Evolutionary conservation across 176 grass and related monocot genomes (phyloP).

Genomic region (Canna indica): DNA sequence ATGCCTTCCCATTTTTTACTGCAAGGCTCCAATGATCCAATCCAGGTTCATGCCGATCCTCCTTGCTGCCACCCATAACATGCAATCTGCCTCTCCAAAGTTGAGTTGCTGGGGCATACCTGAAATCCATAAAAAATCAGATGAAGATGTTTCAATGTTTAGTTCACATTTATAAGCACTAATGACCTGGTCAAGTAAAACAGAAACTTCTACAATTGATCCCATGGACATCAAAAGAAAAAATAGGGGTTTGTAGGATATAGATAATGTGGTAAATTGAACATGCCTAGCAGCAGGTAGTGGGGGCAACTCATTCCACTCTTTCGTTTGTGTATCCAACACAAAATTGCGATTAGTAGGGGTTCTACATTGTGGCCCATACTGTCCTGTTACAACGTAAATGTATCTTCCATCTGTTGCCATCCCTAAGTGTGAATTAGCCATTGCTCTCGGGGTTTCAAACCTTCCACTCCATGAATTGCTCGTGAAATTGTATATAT

Average conservation of each 20-base stretch:
- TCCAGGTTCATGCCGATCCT: conserved; percentile 71
- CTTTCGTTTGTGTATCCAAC: conserved; percentile 59
- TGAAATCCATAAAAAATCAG: conserved; percentile 14
- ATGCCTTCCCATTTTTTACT: conserved; percentile 69
- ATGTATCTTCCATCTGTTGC: conserved; percentile 72
- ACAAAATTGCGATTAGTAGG: conserved; percentile 62
- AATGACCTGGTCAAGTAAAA: neutral
- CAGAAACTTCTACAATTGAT: neutral
- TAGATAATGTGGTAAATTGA: neutral
- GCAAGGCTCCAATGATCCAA: conserved; percentile 86
- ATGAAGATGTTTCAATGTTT: neutral
- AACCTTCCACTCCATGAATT: conserved; percentile 64
- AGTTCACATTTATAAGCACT: neutral
- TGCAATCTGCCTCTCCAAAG: conserved; percentile 70
- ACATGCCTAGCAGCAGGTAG: conserved; percentile 64
- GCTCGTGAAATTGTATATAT: conserved; percentile 71
- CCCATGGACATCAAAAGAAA: neutral
- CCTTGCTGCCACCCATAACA: conserved; percentile 92
- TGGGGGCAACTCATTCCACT: conserved; percentile 56
- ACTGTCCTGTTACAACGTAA: conserved; percentile 69
- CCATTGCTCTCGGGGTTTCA: conserved; percentile 75
- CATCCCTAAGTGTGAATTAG: conserved; percentile 80
- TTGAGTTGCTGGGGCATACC: conserved; percentile 89
- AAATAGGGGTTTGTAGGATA: neutral
- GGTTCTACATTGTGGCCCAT: conserved; percentile 57